Evolutionary conservation across 352 stramenopile species (phyloP), one percentile per base, ranked within the genome.

Genomic region (Globisporangium cylindrosporum): DNA sequence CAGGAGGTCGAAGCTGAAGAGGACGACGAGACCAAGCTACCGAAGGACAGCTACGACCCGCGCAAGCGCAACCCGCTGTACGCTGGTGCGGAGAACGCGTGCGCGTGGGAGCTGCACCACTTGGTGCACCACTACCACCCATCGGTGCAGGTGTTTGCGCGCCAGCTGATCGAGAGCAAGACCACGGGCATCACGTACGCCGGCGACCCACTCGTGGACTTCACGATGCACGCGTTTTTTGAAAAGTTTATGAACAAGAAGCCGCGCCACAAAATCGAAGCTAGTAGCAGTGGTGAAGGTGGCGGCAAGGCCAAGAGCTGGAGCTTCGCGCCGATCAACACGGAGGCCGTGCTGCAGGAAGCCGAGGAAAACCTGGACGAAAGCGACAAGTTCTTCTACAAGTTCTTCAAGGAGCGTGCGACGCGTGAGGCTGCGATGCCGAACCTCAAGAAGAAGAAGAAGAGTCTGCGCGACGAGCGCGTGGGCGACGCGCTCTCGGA

Each of bases 211-310:
- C 80, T 99, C 8, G 89, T 96, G 67, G 97, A 99, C 76, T 99
- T 99, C 70, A 93, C 88, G n/a, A 83, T 99, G 68, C 87, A 92
- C 51, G 83, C 93, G 4, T 99, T 99, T 76, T 95, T 99, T 49
- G 97, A 99, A 72, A 98, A 98, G 74, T 99, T 99, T 80, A 96
- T 98, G 32, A 99, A 98, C 82, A 97, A 98, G 68, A 99, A 99
- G 74, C 97, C 97, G 5, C 80, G 81, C 22, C 79, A 89, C 61
- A 88, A 86, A 61, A 64, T 75, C 48, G 38, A 67, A 36, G 29
- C 29, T 18, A 61, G 18, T n/a, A 18, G 51, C 24, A 32, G 22
- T n/a, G 43, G 46, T 1, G 71, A 65, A 8, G 54, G 65, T 24
- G 64, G 5, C 38, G 53, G 73, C 0, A 81, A 71, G 27, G 56